Conservation (phyloP, 2,329 filamentous ascomycete species). For the Penicillium sp. region DNA sequence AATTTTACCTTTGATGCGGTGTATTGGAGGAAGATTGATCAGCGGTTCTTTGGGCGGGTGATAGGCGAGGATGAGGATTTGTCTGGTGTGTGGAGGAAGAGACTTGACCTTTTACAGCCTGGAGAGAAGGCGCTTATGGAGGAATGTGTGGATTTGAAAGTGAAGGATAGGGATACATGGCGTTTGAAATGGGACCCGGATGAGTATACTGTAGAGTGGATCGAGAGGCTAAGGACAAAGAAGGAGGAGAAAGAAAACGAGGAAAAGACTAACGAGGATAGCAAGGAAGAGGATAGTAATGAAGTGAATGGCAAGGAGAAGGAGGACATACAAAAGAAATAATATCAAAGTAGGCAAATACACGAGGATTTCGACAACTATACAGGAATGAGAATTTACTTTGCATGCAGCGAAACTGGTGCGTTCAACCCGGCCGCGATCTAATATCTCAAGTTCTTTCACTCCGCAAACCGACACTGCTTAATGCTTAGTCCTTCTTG, state of each 20-base stretch:
- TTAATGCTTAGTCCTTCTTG: no score
- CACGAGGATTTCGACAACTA: no score
- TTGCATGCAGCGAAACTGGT: no score
- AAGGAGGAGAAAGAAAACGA: not conserved
- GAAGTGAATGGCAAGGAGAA: no score
- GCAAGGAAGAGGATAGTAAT: no score
- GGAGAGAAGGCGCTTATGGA: conserved; percentile 6
- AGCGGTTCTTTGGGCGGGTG: conserved; percentile 3
- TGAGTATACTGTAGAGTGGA: conserved; percentile 1
- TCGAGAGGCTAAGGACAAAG: not conserved
- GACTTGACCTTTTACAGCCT: conserved; percentile 2
- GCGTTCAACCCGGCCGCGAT: no score
- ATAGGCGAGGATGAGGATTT: not conserved
- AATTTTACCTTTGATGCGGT: conserved; percentile 5
- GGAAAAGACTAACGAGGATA: not conserved
- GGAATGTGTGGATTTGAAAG: conserved; percentile 2
- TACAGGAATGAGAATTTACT: no score
- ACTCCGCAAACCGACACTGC: no score
- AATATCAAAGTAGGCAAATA: no score
- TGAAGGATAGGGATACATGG: conserved; percentile 2
- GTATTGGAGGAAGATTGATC: conserved; percentile 6
- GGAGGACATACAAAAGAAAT: no score
- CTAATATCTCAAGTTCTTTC: no score
- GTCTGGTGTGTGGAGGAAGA: conserved; percentile 3
- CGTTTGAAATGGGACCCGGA: conserved; percentile 6